These are phyloP conservation scores for Nephelium lappaceum DNA, from an alignment of 345 rosid genomes.

Conservation along the genomic window DNA sequence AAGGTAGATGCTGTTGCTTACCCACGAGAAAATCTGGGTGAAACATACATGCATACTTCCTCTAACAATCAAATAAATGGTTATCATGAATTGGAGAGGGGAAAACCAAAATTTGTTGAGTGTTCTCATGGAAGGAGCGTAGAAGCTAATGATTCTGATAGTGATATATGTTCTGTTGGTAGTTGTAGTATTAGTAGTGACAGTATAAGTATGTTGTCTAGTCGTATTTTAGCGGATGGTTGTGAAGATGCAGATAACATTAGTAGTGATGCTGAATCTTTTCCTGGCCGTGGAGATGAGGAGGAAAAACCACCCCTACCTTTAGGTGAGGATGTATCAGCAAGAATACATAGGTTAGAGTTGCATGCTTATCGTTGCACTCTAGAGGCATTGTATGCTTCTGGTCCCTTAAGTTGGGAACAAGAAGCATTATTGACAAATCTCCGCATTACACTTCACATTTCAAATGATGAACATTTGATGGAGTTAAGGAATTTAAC, in stretches of 20 bases:
- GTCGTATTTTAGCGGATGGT: constrained; percentile 30
- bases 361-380: constrained; percentile 67
- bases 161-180: constrained; percentile 60
- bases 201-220: constrained; percentile 25
- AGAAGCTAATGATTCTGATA: constrained; percentile 41
- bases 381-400: constrained; percentile 72
- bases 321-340: constrained; percentile 37
- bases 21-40: constrained; percentile 40
- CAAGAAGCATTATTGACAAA: constrained; percentile 83
- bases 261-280: constrained; percentile 57
- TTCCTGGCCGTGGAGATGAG: constrained; percentile 24
- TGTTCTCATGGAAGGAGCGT: constrained; percentile 25
- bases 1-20: constrained; percentile 52
- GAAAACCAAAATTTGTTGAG: constrained; percentile 38
- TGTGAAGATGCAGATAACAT: constrained; percentile 37
- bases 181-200: constrained; percentile 59
- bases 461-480: constrained; percentile 85
- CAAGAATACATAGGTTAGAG: constrained; percentile 68
- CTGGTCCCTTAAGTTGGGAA: constrained; percentile 88
- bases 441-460: constrained; percentile 73
- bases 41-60: constrained; percentile 38
- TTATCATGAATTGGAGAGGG: constrained; percentile 44
- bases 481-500: constrained; percentile 69
- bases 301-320: constrained; percentile 27
- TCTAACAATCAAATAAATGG: constrained; percentile 30